Conservation (phyloP, 208 protist genomes). For the Leptomonas pyrrhocoris region DNA sequence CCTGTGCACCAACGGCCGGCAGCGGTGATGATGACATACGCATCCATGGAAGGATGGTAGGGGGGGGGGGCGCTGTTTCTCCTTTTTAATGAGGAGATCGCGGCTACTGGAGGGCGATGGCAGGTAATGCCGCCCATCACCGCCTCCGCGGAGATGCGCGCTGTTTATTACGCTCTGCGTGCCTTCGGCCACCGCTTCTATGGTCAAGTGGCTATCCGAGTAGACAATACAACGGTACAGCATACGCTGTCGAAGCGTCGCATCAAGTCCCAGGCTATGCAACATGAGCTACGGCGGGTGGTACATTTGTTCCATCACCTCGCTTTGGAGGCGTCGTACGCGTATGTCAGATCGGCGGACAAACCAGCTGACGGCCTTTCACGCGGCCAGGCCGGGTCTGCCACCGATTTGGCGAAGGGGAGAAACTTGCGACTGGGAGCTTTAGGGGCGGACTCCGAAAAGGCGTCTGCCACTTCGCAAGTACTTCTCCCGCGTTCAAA, state of each 20-base stretch:
- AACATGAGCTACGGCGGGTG: not conserved
- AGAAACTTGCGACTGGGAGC: constrained; percentile 13
- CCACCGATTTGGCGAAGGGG: not conserved
- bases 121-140: not conserved
- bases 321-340: not conserved
- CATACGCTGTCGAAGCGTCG: not conserved
- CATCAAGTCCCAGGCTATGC: not conserved
- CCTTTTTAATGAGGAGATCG: not conserved
- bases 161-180: not conserved
- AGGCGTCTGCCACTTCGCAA: not conserved
- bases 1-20: not conserved
- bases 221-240: constrained; percentile 7
- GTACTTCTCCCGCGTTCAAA: too few relatives aligned
- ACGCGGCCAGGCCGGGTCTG: not conserved
- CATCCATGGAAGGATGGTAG: constrained; percentile 5
- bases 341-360: constrained; percentile 1
- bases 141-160: not conserved
- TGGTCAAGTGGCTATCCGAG: not conserved
- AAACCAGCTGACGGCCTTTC: constrained; percentile 7
- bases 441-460: constrained; percentile 7
- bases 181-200: constrained; percentile 1
- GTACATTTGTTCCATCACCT: not conserved
- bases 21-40: not conserved
- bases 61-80: constrained; percentile 4
- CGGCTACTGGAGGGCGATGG: not conserved